Evolutionary conservation across 2,329 filamentous ascomycete species (phyloP), one percentile per base, ranked within the genome.

Genomic region (Arthrobotrys sinensis): DNA sequence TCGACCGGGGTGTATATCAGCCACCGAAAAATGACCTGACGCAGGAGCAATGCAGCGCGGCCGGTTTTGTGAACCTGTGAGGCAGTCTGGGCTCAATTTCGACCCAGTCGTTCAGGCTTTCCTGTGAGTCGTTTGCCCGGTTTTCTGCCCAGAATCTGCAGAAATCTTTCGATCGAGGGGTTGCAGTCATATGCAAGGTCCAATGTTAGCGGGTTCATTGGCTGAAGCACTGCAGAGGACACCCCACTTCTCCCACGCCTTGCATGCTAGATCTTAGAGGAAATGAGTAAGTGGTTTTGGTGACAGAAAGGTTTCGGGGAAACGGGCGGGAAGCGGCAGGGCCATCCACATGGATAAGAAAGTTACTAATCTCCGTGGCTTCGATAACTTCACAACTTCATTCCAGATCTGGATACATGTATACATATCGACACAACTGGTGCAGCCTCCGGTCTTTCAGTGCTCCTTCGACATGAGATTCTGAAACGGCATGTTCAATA

Each of bases 1-100:
- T 63, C 45, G 60, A 63, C 57, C 73, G 50, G 73, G 73, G 73
- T 24, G 14, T 10, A 65, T 76, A 69, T 68, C 63, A 75, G 63
- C 66, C 70, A 60, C 52, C 69, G n/a, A 73, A 48, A 16, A 16
- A 32, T 34, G 38, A 28, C 16, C 21, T 71, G 16, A 45, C 55
- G 55, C 69, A 76, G 55, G 63, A 63, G 64, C 19, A 66, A 4
- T 63, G 63, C 64, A 68, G 36, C 24, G 70, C 46, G 55, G 36
- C 36, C 65, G 32, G 55, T 63, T 70, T 63, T 53, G 55, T 64
- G 55, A 46, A 16, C 45, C 60, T 65, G 45, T 32, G 57, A 52
- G 43, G 57, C 34, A 55, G 34, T 45, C 64, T 63, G 55, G 64
- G 71, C 40, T 43, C 40, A 32, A 32, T 70, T 77, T 67, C 66